Evolutionary conservation across 2,329 filamentous ascomycete genomes (phyloP), one percentile per base, ranked within the genome.

Genomic region (Thelonectria rubi): DNA sequence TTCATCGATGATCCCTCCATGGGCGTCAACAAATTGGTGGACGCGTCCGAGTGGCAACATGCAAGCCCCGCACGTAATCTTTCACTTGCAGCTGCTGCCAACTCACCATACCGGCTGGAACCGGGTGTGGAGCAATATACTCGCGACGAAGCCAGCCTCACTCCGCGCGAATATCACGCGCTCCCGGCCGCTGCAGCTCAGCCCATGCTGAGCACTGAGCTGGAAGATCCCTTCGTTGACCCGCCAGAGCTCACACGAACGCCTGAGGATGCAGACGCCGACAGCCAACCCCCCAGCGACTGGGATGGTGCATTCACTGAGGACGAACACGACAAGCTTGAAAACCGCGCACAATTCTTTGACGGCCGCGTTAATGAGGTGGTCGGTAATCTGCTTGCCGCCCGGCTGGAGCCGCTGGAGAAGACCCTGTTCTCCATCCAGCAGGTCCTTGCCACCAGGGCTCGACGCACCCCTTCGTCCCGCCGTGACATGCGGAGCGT

Each of bases 271-370:
- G 82, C 84, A 53, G 65, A 74, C 24, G 72, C 69, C 18, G 85
- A 86, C 26, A 88, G 86, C 63, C 81, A 89, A 15, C 88, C 90
- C 21, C 86, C 88, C 62, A 97, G 94, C 74, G 94, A 98, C 75
- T 99, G 95, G 95, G 93, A 97, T 72, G 91, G 91, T 73, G 88
- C 90, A 48, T 89, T 97, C 64, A 90, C 91, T 10, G 91, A 92
- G 17, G 89, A 90, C 34, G 92, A 96, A 71, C 92, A 96, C 60
- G 86, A 88, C 52, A 97, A 97, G 77, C 82, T 98, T 58, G 88
- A 91, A 66, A 88, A 89, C 55, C 88, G 93, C 49, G 92, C 91
- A 65, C 86, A 88, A 48, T 98, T 97, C 83, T 97, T 98, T 72
- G 93, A 98, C 72, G 90, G 88, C 48, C 93, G 92, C 72, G 92